phyloP scores from a whole-genome alignment of 2,329 filamentous ascomycete genomes.

The Aaosphaeria arxii region DNA sequence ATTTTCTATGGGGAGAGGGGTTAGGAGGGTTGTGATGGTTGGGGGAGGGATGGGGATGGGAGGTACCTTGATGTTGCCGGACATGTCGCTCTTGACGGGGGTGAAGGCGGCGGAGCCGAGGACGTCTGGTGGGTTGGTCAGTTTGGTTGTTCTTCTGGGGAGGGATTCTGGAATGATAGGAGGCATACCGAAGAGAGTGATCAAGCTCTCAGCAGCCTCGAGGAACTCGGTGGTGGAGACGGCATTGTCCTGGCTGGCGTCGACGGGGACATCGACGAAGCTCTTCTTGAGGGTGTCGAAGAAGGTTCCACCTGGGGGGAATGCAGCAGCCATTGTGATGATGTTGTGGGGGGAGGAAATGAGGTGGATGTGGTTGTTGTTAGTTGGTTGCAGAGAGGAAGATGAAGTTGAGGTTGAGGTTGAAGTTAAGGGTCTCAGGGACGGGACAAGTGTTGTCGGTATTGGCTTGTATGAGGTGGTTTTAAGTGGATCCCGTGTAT shows the following conservation, averaged over 20 bases:
- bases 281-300: slow-evolving; percentile 81
- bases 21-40: background rate
- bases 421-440: no score
- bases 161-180: no score
- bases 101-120: slow-evolving; percentile 72
- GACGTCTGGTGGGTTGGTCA: slow-evolving; percentile 46
- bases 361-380: no score
- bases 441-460: no score
- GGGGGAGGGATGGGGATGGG: background rate
- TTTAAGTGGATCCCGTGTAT: no score
- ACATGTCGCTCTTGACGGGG: slow-evolving; percentile 87
- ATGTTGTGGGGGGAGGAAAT: no score
- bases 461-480: no score
- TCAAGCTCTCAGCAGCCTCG: slow-evolving; percentile 82
- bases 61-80: slow-evolving; percentile 81
- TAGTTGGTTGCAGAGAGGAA: no score
- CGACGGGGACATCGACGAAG: slow-evolving; percentile 78
- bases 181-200: slow-evolving; percentile 74
- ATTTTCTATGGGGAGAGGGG: slow-evolving; percentile 65
- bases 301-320: slow-evolving; percentile 68
- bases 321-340: slow-evolving; percentile 22
- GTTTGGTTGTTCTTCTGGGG: background rate
- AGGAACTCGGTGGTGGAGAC: slow-evolving; percentile 85
- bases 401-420: no score
- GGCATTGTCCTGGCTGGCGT: slow-evolving; percentile 69